Evolutionary conservation across 768 basidiomycete species (phyloP).

Genomic region (Coprinellus aureogranulatus): DNA sequence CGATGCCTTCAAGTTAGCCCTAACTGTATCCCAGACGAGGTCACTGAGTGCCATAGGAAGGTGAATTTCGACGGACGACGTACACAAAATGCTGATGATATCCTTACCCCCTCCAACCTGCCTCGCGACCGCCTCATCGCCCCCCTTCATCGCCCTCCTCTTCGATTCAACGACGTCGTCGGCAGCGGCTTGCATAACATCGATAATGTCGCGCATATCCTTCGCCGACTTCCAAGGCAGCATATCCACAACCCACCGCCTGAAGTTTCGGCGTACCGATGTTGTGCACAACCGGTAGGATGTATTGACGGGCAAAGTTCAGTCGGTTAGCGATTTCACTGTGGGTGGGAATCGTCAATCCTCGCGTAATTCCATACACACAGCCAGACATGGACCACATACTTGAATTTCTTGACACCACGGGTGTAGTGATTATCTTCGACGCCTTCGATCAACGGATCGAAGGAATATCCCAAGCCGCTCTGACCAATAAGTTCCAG

Average conservation of each 20-base stretch:
- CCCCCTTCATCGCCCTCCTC: conserved; percentile 29
- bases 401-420: conserved; percentile 30
- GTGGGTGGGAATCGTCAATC: no score
- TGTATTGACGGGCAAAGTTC: no score
- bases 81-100: conserved; percentile 43
- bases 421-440: conserved; percentile 25
- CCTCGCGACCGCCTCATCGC: conserved; percentile 23
- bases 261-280: no score
- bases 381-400: not conserved
- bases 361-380: no score
- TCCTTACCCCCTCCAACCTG: conserved; percentile 33
- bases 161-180: conserved; percentile 34
- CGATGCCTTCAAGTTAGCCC: conserved; percentile 28
- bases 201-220: no score
- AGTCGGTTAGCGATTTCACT: no score
- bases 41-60: not conserved
- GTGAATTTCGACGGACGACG: conserved; percentile 11
- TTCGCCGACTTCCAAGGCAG: no score
- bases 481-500: conserved; percentile 30
- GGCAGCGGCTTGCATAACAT: not conserved
- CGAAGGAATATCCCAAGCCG: conserved; percentile 30
- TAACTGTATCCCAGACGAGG: conserved; percentile 23
- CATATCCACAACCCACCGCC: no score
- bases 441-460: conserved; percentile 28
- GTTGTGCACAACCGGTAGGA: no score